Evolutionary conservation across 371 early-diverging fungal species (phyloP).

Genomic region (Actinomortierella ambigua): DNA sequence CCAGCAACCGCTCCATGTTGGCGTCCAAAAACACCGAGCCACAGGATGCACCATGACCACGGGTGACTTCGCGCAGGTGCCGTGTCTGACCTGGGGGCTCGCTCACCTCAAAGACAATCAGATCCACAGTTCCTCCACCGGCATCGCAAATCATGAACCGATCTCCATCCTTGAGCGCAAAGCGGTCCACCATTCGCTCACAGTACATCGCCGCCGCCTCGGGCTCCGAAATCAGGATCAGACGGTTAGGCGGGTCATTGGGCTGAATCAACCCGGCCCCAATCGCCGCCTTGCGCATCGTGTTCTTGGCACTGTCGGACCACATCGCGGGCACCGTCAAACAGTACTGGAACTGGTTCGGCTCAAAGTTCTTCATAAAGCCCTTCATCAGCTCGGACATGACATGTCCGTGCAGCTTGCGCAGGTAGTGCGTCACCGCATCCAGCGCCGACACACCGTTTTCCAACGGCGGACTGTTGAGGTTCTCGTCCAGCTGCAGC

Average conservation of each 20-base stretch:
- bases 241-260: slow-evolving; percentile 50
- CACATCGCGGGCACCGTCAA: slow-evolving; percentile 62
- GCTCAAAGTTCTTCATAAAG: slow-evolving; percentile 48
- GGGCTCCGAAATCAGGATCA: slow-evolving; percentile 56
- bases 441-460: slow-evolving; percentile 50
- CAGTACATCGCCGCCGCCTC: slow-evolving; percentile 63
- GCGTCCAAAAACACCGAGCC: slow-evolving; percentile 63
- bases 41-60: slow-evolving; percentile 62
- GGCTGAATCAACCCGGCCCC: slow-evolving; percentile 51
- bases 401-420: slow-evolving; percentile 51
- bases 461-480: slow-evolving; percentile 49
- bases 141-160: slow-evolving; percentile 70
- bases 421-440: slow-evolving; percentile 54
- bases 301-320: slow-evolving; percentile 56
- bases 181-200: slow-evolving; percentile 54
- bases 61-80: slow-evolving; percentile 56
- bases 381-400: slow-evolving; percentile 51
- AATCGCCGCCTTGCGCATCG: slow-evolving; percentile 58
- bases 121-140: slow-evolving; percentile 70
- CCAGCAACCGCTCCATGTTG: slow-evolving; percentile 56
- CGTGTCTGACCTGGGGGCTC: slow-evolving; percentile 33
- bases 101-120: slow-evolving; percentile 52
- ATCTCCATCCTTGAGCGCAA: slow-evolving; percentile 51
- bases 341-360: slow-evolving; percentile 52
- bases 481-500: slow-evolving; percentile 57